A percentile compares a stretch with the other conserved stretches of the same genome.
Evolutionary conservation across 345 rosid species (phyloP).

Genomic region (Schrenkiella parvula): DNA sequence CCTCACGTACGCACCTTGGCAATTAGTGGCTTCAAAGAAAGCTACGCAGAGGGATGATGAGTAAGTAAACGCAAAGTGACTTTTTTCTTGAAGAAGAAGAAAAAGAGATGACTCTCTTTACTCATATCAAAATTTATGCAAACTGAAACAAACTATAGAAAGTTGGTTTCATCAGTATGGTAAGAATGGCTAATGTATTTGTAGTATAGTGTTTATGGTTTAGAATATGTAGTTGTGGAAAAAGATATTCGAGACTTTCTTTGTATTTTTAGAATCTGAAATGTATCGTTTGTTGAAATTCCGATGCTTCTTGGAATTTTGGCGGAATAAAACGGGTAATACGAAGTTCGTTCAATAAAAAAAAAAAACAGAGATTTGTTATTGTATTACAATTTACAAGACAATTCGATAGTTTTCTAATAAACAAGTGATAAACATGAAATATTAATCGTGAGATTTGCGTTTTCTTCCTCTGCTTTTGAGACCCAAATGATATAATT

Average conservation of each 20-base stretch:
- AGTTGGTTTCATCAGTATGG: conserved; percentile 11
- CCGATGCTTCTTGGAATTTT: not conserved
- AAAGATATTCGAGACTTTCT: not conserved
- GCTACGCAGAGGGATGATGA: conserved; percentile 24
- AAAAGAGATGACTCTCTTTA: not conserved
- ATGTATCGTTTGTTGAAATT: not conserved
- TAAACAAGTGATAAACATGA: not conserved
- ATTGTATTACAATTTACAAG: not conserved
- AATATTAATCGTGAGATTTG: not conserved
- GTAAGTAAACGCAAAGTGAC: conserved; percentile 5
- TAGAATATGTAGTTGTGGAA: not conserved
- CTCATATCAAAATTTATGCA: not conserved
- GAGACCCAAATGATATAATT: not conserved
- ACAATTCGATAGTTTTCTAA: not conserved
- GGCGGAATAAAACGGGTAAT: not conserved
- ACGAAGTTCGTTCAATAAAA: not conserved
- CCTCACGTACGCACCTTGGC: conserved; percentile 39
- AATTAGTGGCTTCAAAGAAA: conserved; percentile 20
- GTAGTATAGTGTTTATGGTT: conserved; percentile 11
- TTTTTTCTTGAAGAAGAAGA: not conserved
- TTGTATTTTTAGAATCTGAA: not conserved
- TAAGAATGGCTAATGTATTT: not conserved
- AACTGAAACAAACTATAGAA: conserved; percentile 7
- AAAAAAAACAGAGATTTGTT: not conserved
- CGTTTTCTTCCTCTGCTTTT: not conserved